Evolutionary conservation across 441 rosid species (phyloP).

Genomic region (Breynia disticha): DNA sequence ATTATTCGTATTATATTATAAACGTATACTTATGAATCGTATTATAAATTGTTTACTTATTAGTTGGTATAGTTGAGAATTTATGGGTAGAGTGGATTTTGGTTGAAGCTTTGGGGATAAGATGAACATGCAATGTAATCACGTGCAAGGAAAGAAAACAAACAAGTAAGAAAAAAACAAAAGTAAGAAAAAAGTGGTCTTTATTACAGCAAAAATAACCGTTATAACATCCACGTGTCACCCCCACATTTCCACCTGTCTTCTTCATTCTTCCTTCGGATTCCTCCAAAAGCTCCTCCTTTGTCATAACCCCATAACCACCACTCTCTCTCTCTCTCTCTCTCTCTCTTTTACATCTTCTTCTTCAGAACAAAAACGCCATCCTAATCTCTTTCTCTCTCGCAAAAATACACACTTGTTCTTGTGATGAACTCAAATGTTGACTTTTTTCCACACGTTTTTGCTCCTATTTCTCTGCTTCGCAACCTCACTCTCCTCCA

Average conservation of each 20-base stretch:
- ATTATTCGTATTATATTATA: no score
- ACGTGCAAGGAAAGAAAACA: not conserved
- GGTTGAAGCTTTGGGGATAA: no score
- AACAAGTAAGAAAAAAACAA: not conserved
- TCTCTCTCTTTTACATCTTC: not conserved
- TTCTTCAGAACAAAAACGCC: not conserved
- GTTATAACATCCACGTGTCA: slow-evolving; percentile 53
- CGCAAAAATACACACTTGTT: not conserved
- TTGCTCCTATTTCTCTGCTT: slow-evolving; percentile 21
- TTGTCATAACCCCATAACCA: slow-evolving; percentile 4
- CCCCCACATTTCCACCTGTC: slow-evolving; percentile 43
- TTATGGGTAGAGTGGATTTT: no score
- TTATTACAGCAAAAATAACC: slow-evolving; percentile 26
- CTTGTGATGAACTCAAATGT: slow-evolving; percentile 4
- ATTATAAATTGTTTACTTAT: no score
- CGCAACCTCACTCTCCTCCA: slow-evolving; percentile 20
- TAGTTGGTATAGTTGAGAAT: no score
- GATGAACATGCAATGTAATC: no score
- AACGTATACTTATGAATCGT: no score
- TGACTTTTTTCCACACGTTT: slow-evolving; percentile 10
- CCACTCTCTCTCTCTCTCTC: slow-evolving; percentile 11
- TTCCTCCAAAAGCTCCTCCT: slow-evolving; percentile 14
- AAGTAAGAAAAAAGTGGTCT: not conserved
- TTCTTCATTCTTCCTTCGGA: slow-evolving; percentile 24
- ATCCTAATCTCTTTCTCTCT: slow-evolving; percentile 7